Conservation (phyloP, 2,329 filamentous ascomycete species). For the Triangularia setosa region DNA sequence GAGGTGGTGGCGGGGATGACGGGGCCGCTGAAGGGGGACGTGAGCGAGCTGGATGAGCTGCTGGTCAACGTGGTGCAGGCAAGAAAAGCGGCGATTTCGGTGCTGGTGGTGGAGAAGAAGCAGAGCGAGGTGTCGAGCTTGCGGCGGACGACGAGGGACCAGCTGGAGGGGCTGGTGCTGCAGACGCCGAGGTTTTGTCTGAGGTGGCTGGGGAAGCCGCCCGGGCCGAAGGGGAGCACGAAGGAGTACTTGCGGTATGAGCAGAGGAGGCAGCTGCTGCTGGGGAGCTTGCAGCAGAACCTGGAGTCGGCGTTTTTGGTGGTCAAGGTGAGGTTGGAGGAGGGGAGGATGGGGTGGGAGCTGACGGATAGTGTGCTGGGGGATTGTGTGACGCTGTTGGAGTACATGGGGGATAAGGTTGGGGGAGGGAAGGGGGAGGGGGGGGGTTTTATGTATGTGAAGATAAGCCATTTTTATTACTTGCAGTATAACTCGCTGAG, state of each 20-base stretch:
- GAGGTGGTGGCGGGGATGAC: slow-evolving; percentile 54
- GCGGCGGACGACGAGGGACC: slow-evolving; percentile 26
- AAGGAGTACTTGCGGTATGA: slow-evolving; percentile 60
- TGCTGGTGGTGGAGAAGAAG: slow-evolving; percentile 36
- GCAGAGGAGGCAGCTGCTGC: slow-evolving; percentile 52
- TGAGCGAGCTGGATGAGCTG: slow-evolving; percentile 57
- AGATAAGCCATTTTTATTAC: slow-evolving; percentile 70
- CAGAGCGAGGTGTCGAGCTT: slow-evolving; percentile 17
- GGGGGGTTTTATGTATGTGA: slow-evolving; percentile 51
- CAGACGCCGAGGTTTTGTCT: slow-evolving; percentile 57
- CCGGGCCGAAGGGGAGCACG: slow-evolving; percentile 46
- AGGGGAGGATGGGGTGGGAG: slow-evolving; percentile 49
- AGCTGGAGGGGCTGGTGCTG: slow-evolving; percentile 54
- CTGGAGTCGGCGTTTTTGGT: slow-evolving; percentile 60
- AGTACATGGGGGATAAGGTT: slow-evolving; percentile 45
- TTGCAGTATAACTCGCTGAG: slow-evolving; percentile 53
- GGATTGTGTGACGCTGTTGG: slow-evolving; percentile 52
- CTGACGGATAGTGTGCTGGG: slow-evolving; percentile 53
- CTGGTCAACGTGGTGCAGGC: slow-evolving; percentile 53
- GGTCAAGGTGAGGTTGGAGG: slow-evolving; percentile 49
- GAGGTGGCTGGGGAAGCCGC: slow-evolving; percentile 59
- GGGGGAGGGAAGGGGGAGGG: slow-evolving; percentile 33
- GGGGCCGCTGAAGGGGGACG: slow-evolving; percentile 56
- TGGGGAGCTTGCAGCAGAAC: slow-evolving; percentile 50
- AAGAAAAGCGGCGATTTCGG: slow-evolving; percentile 50